These are phyloP conservation scores for Amanita muscaria DNA, from an alignment of 768 basidiomycete species.

Conservation along the genomic window DNA sequence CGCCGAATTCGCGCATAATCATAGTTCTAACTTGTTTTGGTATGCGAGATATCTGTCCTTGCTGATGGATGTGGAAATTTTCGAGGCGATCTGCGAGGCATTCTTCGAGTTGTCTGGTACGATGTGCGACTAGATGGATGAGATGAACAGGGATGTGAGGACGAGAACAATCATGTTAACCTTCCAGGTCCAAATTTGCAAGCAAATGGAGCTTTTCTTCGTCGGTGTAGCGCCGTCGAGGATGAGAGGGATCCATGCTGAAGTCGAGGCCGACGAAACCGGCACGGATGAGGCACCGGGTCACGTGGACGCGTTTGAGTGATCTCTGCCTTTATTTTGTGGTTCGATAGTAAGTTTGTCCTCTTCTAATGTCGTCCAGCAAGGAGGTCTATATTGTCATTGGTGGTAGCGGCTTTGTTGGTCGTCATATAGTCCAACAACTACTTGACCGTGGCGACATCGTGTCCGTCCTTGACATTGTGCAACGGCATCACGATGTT, in stretches of 20 bases:
- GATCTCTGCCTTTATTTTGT: not conserved
- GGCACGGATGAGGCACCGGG: constrained; percentile 15
- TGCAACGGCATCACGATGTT: constrained; percentile 81
- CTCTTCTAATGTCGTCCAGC: constrained; percentile 16
- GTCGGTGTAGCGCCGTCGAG: constrained; percentile 33
- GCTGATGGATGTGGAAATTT: constrained; percentile 67
- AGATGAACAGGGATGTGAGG: not conserved
- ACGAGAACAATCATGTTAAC: constrained; percentile 24
- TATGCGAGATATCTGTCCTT: constrained; percentile 64
- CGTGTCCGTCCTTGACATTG: constrained; percentile 86
- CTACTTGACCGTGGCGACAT: constrained; percentile 70
- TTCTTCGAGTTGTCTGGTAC: constrained; percentile 63
- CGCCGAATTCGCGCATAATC: constrained; percentile 69
- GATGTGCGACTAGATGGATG: constrained; percentile 51
- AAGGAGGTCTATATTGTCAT: constrained; percentile 83
- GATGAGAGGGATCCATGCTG: constrained; percentile 22
- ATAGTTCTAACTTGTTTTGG: constrained; percentile 67
- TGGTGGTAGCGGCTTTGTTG: constrained; percentile 89
- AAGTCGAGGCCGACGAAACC: constrained; percentile 11
- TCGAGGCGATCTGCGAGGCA: constrained; percentile 68
- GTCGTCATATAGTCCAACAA: constrained; percentile 83
- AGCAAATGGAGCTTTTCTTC: constrained; percentile 74
- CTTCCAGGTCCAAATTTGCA: constrained; percentile 75
- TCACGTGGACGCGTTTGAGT: constrained; percentile 34
- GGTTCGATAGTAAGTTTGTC: constrained; percentile 1